These are phyloP conservation scores for Colletotrichum trifolii DNA, from an alignment of 2,329 filamentous ascomycete species.

Conservation along the genomic window DNA sequence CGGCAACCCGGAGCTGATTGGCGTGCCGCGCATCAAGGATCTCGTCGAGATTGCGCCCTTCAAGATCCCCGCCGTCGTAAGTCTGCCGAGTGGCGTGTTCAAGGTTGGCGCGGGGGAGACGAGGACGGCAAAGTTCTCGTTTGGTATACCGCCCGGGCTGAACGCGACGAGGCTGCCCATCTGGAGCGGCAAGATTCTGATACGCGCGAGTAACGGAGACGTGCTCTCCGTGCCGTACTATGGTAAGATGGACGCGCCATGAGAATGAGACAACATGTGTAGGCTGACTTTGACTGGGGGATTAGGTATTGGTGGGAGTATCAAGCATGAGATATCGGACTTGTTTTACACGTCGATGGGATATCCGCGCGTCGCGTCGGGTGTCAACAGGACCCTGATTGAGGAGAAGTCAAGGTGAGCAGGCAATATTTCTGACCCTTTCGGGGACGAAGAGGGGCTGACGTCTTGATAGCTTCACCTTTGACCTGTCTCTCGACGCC, in stretches of 20 bases:
- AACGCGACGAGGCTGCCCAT: slow-evolving; percentile 45
- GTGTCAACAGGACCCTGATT: slow-evolving; percentile 19
- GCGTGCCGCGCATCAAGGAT: slow-evolving; percentile 25
- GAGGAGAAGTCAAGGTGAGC: slow-evolving; percentile 23
- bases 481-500: slow-evolving; percentile 39
- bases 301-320: slow-evolving; percentile 26
- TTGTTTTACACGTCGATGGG: slow-evolving; percentile 24
- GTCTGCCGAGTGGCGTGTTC: slow-evolving; percentile 30
- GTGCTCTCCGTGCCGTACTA: slow-evolving; percentile 48
- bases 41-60: slow-evolving; percentile 27
- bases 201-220: slow-evolving; percentile 46
- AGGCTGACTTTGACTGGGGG: not conserved
- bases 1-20: slow-evolving; percentile 2
- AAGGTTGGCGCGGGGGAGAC: slow-evolving; percentile 33
- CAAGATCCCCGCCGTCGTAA: slow-evolving; percentile 19
- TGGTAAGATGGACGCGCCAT: slow-evolving; percentile 30
- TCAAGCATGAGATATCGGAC: slow-evolving; percentile 29
- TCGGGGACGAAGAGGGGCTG: not conserved
- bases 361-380: slow-evolving; percentile 26
- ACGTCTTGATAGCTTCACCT: slow-evolving; percentile 30
- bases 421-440: no score
- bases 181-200: slow-evolving; percentile 48
- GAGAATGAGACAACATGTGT: not conserved
- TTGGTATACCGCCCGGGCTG: slow-evolving; percentile 47
- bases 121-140: slow-evolving; percentile 41